Evolutionary conservation across 208 protist genomes (phyloP).

Genomic region (Naegleria lovaniensis): DNA sequence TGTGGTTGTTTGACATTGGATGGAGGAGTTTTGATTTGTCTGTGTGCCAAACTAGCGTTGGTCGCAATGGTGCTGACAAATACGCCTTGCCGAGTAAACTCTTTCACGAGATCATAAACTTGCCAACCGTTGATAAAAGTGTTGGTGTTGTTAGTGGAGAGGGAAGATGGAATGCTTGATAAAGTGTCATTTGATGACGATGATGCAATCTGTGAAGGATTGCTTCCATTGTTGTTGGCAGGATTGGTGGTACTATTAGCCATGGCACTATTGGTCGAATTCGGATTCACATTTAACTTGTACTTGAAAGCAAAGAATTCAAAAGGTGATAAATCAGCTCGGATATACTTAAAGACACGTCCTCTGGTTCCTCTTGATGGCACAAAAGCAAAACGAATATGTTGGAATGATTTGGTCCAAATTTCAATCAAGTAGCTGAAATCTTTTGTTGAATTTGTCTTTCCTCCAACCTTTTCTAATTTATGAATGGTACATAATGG

Average conservation of each 20-base stretch:
- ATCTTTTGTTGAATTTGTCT: not conserved
- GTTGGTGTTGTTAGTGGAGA: not conserved
- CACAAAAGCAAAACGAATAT: not conserved
- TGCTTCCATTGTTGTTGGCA: not conserved
- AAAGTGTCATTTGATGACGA: not conserved
- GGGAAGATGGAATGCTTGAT: not conserved
- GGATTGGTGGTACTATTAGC: not conserved
- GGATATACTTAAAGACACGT: not conserved
- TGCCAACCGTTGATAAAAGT: not conserved
- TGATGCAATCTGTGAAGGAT: not conserved
- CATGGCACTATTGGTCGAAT: not conserved
- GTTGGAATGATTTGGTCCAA: not conserved
- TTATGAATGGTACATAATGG: conserved; percentile 8
- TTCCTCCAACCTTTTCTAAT: conserved; percentile 25
- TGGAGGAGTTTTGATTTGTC: not conserved
- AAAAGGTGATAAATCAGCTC: not conserved
- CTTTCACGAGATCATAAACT: not conserved
- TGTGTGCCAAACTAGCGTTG: not conserved
- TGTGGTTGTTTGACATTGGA: not conserved
- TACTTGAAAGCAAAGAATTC: not conserved
- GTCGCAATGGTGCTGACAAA: not conserved
- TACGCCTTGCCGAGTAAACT: not conserved
- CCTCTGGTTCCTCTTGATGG: not conserved
- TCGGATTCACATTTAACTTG: not conserved
- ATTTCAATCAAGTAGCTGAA: conserved; percentile 2